Conservation (phyloP, 495 filamentous ascomycete species). For the Cladorrhinum samala region DNA sequence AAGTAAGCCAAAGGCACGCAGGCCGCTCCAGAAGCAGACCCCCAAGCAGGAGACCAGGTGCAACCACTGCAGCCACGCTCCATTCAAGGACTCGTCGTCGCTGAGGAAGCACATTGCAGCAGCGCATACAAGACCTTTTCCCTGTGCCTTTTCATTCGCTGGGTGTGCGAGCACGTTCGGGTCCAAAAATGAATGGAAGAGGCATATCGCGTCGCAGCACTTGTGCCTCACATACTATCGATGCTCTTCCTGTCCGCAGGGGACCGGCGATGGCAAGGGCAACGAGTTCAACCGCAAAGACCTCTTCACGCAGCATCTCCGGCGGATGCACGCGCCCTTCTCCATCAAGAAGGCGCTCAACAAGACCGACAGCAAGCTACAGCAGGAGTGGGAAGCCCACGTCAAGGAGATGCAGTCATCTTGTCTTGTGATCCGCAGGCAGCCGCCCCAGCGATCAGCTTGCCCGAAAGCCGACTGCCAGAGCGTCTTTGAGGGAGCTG, state of each 20-base stretch:
- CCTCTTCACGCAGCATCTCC: conserved; percentile 87
- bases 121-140: conserved; percentile 64
- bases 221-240: conserved; percentile 78
- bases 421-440: conserved; percentile 62
- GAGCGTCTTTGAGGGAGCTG: conserved; percentile 59
- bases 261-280: conserved; percentile 51
- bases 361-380: conserved; percentile 47
- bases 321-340: conserved; percentile 77
- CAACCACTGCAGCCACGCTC: conserved; percentile 48
- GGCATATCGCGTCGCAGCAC: conserved; percentile 86
- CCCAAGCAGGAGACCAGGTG: conserved; percentile 51
- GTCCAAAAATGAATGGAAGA: conserved; percentile 92
- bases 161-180: conserved; percentile 81
- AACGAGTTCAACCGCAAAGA: conserved; percentile 84
- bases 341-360: conserved; percentile 43
- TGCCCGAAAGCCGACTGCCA: conserved; percentile 68
- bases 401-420: conserved; percentile 57
- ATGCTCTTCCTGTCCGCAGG: conserved; percentile 66
- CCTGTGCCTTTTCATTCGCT: conserved; percentile 77
- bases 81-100: conserved; percentile 54
- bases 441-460: conserved; percentile 57
- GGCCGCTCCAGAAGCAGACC: conserved; percentile 44
- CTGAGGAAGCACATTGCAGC: conserved; percentile 55
- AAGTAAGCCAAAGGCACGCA: conserved; percentile 37
- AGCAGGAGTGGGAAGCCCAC: conserved; percentile 49